These are phyloP conservation scores for Saxispiralis lemnorum DNA, from an alignment of 495 filamentous ascomycete species.

Conservation along the genomic window DNA sequence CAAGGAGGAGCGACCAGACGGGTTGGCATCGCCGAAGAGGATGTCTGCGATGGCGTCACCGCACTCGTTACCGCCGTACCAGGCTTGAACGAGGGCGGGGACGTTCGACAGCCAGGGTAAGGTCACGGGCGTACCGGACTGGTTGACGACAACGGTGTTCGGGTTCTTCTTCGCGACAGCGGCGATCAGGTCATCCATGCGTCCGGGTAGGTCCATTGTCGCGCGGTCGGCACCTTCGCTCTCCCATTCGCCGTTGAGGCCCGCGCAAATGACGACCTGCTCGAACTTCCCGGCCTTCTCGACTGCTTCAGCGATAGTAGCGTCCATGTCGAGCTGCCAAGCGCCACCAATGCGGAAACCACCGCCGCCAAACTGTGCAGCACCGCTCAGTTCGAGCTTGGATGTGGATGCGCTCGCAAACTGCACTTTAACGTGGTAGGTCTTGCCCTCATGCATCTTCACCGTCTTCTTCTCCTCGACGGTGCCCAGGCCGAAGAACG, in stretches of 20 bases:
- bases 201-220: conserved; percentile 65
- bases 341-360: conserved; percentile 66
- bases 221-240: conserved; percentile 74
- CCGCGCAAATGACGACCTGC: conserved; percentile 62
- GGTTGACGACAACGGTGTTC: conserved; percentile 58
- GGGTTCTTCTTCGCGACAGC: conserved; percentile 55
- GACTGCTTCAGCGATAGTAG: conserved; percentile 47
- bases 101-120: conserved; percentile 66
- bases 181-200: conserved; percentile 56
- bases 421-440: conserved; percentile 42
- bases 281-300: conserved; percentile 44
- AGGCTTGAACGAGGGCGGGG: conserved; percentile 39
- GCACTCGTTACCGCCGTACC: conserved; percentile 67
- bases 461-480: conserved; percentile 41
- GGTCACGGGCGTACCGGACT: conserved; percentile 66
- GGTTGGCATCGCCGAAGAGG: conserved; percentile 76
- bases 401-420: conserved; percentile 48
- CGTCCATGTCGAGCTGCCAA: conserved; percentile 45
- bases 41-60: conserved; percentile 78
- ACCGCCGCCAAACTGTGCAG: conserved; percentile 40
- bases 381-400: conserved; percentile 35
- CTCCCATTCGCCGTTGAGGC: conserved; percentile 72
- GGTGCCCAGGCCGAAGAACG: conserved; percentile 45
- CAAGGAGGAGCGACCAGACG: conserved; percentile 49
- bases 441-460: conserved; percentile 38